Percentiles rank a stretch among this genome's conserved stretches.
These are phyloP conservation scores for Fistulinella staudtii DNA, from an alignment of 1,284 basidiomycete species.

Conservation along the genomic window DNA sequence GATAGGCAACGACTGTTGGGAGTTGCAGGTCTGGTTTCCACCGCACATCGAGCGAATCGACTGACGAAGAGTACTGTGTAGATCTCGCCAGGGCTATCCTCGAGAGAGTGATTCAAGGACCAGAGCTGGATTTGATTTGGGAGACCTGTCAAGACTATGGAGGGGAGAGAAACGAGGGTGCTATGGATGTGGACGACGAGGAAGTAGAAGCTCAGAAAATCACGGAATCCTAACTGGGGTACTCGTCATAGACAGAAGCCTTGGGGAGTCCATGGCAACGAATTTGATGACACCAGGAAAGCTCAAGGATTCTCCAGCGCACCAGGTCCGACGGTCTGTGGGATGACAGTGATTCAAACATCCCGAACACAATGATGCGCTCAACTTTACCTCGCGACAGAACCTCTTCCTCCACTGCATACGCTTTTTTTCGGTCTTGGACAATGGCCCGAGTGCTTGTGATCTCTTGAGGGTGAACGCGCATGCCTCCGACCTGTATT, in stretches of 20 bases:
- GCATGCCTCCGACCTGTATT: conserved; percentile 53
- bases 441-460: conserved; percentile 32
- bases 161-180: conserved; percentile 44
- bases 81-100: conserved; percentile 67
- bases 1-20: conserved; percentile 45
- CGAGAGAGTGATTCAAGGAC: conserved; percentile 71
- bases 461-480: conserved; percentile 46
- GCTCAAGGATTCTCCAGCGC: conserved; percentile 19
- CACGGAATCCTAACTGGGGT: conserved; percentile 13
- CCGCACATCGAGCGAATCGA: conserved; percentile 4
- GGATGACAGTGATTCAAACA: conserved; percentile 2
- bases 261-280: too few species aligned
- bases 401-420: conserved; percentile 42
- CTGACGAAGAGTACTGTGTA: conserved; percentile 33
- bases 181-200: conserved; percentile 46
- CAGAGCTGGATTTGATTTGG: conserved; percentile 70
- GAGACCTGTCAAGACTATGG: conserved; percentile 56
- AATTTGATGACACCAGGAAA: too few species aligned
- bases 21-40: conserved; percentile 47
- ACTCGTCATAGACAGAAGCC: conserved; percentile 4
- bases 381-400: conserved; percentile 37
- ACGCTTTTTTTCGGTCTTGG: conserved; percentile 28
- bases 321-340: conserved; percentile 20
- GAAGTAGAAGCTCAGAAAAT: conserved; percentile 31
- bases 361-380: not conserved